phyloP scores from a whole-genome alignment of 2,329 filamentous ascomycete genomes.

The Aspergillus hiratsukae region DNA sequence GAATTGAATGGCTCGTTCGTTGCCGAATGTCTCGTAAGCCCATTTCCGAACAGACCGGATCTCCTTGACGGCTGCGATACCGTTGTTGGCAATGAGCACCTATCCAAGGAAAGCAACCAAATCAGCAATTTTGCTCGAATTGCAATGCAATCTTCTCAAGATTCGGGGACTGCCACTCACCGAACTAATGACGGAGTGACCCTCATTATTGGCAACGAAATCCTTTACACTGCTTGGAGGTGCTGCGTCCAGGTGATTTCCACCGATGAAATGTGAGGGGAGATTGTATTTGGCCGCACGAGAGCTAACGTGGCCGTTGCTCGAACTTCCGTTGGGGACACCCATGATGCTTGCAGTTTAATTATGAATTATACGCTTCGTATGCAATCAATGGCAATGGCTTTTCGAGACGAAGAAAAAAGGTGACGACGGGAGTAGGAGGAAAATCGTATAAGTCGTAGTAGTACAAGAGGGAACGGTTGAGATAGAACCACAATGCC shows the following conservation, averaged over 20 bases:
- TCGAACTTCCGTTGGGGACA: slow-evolving; percentile 32
- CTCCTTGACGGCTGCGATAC: slow-evolving; percentile 98
- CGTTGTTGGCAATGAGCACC: slow-evolving; percentile 99
- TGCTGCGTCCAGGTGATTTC: slow-evolving; percentile 79
- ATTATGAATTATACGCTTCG: slow-evolving; percentile 25
- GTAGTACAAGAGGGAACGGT: not conserved
- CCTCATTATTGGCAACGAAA: slow-evolving; percentile 83
- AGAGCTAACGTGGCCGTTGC: slow-evolving; percentile 56
- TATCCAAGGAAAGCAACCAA: slow-evolving; percentile 33
- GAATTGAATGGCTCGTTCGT: slow-evolving; percentile 97
- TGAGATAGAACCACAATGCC: slow-evolving; percentile 1
- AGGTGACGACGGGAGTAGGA: not conserved
- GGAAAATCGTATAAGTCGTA: not conserved
- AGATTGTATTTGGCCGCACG: slow-evolving; percentile 79
- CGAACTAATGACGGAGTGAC: slow-evolving; percentile 97
- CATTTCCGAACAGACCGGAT: slow-evolving; percentile 99
- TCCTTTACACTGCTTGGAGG: slow-evolving; percentile 87
- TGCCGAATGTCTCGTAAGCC: slow-evolving; percentile 99
- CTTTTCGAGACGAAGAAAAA: slow-evolving; percentile 1
- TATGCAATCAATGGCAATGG: slow-evolving; percentile 18
- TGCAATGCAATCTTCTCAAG: not conserved
- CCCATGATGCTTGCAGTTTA: slow-evolving; percentile 33
- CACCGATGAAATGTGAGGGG: slow-evolving; percentile 92
- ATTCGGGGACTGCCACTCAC: slow-evolving; percentile 54
- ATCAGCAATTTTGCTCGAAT: no score